Conservation (phyloP, 1,284 basidiomycete genomes). For the Malassezia vespertilionis region DNA sequence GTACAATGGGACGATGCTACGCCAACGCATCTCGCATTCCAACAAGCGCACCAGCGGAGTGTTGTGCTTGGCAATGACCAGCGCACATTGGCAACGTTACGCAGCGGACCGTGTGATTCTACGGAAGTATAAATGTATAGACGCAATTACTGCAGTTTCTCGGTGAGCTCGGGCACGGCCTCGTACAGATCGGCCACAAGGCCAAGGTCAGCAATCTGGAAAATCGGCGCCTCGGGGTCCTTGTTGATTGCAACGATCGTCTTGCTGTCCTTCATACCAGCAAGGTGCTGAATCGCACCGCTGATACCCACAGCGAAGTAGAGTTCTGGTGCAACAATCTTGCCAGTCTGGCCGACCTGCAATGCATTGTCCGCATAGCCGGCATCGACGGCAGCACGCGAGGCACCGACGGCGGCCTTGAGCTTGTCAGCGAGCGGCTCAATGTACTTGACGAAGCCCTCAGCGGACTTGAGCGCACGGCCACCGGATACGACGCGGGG, state of each 20-base stretch:
- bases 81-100: conserved; percentile 1
- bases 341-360: conserved; percentile 98
- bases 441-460: conserved; percentile 76
- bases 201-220: conserved; percentile 93
- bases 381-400: conserved; percentile 91
- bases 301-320: conserved; percentile 96
- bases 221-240: conserved; percentile 96
- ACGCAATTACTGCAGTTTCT: conserved; percentile 14
- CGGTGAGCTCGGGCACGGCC: conserved; percentile 45
- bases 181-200: conserved; percentile 59
- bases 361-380: conserved; percentile 96
- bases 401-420: conserved; percentile 91
- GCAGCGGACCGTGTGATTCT: not conserved
- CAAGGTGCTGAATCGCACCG: conserved; percentile 95
- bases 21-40: not conserved
- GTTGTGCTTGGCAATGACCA: conserved; percentile 1
- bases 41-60: not conserved
- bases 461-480: conserved; percentile 83
- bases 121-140: not conserved
- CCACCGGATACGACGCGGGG: conserved; percentile 86
- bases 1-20: not conserved
- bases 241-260: conserved; percentile 98
- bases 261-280: conserved; percentile 99
- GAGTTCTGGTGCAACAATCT: conserved; percentile 66
- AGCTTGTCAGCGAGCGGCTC: conserved; percentile 87